Evolutionary conservation across 108 stramenopile genomes (phyloP).

Genomic region (Schizochytrium sp.): DNA sequence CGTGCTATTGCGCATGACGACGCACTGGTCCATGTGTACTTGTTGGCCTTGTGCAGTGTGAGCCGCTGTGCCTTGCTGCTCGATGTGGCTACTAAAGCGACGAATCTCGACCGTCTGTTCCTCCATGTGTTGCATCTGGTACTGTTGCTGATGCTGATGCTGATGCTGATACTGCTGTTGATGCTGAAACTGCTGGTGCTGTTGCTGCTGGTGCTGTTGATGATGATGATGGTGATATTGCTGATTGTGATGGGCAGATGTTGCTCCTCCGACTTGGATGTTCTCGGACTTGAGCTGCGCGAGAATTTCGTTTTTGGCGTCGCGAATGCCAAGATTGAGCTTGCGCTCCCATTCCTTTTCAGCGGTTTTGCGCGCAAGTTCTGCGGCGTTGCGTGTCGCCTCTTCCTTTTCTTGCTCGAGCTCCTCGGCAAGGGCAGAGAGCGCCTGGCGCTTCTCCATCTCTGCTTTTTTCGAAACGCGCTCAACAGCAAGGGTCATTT

Average conservation of each 20-base stretch:
- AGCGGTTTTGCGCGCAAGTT: not conserved
- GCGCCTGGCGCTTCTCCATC: not conserved
- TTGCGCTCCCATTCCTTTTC: not conserved
- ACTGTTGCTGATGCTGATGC: not conserved
- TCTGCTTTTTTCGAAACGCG: not conserved
- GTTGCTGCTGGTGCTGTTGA: not conserved
- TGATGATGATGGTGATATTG: not conserved
- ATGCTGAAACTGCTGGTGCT: not conserved
- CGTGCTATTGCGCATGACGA: not conserved
- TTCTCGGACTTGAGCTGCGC: not conserved
- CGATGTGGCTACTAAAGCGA: not conserved
- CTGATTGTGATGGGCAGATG: not conserved
- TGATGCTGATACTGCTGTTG: not conserved
- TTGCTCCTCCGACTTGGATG: not conserved
- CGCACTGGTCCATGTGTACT: not conserved
- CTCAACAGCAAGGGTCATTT: not conserved
- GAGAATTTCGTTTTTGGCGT: not conserved
- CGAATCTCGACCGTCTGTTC: not conserved
- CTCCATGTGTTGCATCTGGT: not conserved
- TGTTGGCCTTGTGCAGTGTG: not conserved
- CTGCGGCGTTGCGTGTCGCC: not conserved
- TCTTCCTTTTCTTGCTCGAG: not conserved
- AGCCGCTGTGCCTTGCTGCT: not conserved
- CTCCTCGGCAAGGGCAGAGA: not conserved
- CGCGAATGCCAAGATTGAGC: not conserved